These are phyloP conservation scores for Starmerella bacillaris DNA, from an alignment of 805 yeast species.

Conservation along the genomic window DNA sequence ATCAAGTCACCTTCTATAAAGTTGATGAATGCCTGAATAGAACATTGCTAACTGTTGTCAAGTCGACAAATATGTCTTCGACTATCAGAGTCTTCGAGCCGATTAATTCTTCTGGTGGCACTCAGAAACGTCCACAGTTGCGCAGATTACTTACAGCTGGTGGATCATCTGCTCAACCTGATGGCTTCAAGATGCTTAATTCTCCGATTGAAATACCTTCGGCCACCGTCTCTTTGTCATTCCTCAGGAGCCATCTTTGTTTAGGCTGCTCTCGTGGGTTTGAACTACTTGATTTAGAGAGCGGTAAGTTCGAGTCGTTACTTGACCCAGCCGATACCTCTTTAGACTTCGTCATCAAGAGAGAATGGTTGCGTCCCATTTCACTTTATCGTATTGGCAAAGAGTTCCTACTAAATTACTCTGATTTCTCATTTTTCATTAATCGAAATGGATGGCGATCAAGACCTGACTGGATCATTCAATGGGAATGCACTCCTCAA, in stretches of 20 bases:
- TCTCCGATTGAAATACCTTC: slow-evolving; percentile 61
- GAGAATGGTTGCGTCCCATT: slow-evolving; percentile 72
- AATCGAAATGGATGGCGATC: slow-evolving; percentile 94
- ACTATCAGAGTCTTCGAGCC: slow-evolving; percentile 76
- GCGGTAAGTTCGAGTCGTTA: slow-evolving; percentile 69
- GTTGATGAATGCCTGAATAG: slow-evolving; percentile 86
- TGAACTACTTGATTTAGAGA: slow-evolving; percentile 76
- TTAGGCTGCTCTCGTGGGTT: slow-evolving; percentile 94
- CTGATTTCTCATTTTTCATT: slow-evolving; percentile 87
- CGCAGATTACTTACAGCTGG: slow-evolving; percentile 24
- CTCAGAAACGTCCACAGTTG: slow-evolving; percentile 26
- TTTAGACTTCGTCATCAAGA: slow-evolving; percentile 73
- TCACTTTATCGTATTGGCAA: slow-evolving; percentile 79
- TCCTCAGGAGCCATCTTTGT: slow-evolving; percentile 72
- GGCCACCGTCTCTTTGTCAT: slow-evolving; percentile 83
- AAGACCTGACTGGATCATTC: slow-evolving; percentile 78
- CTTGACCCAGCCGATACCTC: slow-evolving; percentile 98
- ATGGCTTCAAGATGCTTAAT: slow-evolving; percentile 49
- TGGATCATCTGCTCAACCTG: slow-evolving; percentile 25
- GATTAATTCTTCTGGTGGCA: slow-evolving; percentile 29
- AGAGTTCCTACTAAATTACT: slow-evolving; percentile 73
- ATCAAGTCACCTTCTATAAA: slow-evolving; percentile 79
- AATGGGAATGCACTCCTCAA: slow-evolving; percentile 95
- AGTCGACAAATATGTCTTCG: slow-evolving; percentile 57
- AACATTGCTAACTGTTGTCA: slow-evolving; percentile 76